Base-by-base conservation (phyloP, 345 rosid genomes). In the Kandelia obovata region DNA sequence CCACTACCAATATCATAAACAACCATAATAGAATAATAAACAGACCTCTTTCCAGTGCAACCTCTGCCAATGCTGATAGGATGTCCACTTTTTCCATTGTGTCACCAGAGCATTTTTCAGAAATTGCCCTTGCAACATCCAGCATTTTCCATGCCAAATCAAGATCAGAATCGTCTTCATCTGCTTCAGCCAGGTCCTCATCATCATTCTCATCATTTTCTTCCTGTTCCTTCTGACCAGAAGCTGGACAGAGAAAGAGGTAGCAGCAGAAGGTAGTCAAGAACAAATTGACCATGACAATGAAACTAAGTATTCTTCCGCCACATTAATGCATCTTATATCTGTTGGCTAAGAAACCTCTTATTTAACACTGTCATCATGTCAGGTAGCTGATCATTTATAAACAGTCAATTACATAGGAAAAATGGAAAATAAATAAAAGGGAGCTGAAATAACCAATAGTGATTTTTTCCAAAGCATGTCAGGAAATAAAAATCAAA, bases 61-160 rank as follows among this genome's bases (percentile, higher is more conserved):
- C 87, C 78, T 95, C 96, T 5, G 93, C 97, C 71, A 92, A 75
- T 62, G 89, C 69, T 65, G 92, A 87, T 72, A 95, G 81, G 53
- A 92, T 84, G 77, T 95, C 93, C 67, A 95, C 99, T 77, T 87
- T 88, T 72, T 88, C 93, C 86, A 85, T 83, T 20, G 91, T 83
- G 43, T 90, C 96, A 55, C 73, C 85, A 0, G 81, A 57, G 21
- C 78, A 72, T 63, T 85, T 95, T 56, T 90, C 99, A 70, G 91
- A 74, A 67, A 95, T 88, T 71, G 89, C 94, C 79, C 99, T 90
- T 0, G 96, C 93, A 73, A 92, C 82, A 79, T 90, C 99, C 20
- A 95, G 84, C 92, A 92, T 86, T 80, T 95, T 95, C 99, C 96
- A 95, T 6, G 99, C 89, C 85, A 85, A 87, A 79, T 92, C 98